These are phyloP conservation scores for Debaryomyces udenii DNA, from an alignment of 1,139 yeast genomes.

Conservation along the genomic window DNA sequence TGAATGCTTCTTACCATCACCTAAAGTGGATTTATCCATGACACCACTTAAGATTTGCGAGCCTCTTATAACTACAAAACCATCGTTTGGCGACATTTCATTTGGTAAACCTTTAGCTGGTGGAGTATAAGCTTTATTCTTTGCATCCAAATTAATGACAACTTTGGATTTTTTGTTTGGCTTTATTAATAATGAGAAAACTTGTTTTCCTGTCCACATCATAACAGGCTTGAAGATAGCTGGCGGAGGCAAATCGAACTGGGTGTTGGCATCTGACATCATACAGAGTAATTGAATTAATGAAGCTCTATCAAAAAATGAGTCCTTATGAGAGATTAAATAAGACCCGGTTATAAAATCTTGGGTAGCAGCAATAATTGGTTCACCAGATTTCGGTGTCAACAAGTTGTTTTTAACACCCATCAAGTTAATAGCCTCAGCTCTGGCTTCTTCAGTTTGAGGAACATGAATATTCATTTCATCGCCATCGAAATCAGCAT, in stretches of 20 bases:
- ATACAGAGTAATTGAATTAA: conserved; percentile 82
- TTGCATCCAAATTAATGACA: conserved; percentile 88
- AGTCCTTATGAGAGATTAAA: conserved; percentile 88
- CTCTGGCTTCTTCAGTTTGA: conserved; percentile 98
- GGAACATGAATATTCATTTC: conserved; percentile 99
- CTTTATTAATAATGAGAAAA: conserved; percentile 81
- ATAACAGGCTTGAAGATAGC: conserved; percentile 85
- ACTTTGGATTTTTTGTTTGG: conserved; percentile 81
- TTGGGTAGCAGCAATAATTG: conserved; percentile 98
- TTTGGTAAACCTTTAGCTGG: conserved; percentile 65
- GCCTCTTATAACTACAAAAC: conserved; percentile 87
- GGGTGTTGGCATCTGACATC: conserved; percentile 93
- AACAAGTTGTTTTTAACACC: conserved; percentile 94
- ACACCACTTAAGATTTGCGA: conserved; percentile 89
- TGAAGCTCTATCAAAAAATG: conserved; percentile 86
- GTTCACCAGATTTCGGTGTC: conserved; percentile 98
- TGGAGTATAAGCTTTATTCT: conserved; percentile 86
- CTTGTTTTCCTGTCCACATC: conserved; percentile 97
- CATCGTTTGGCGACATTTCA: conserved; percentile 98
- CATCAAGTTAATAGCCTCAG: conserved; percentile 97
- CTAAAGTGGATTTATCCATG: conserved; percentile 95
- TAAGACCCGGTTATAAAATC: conserved; percentile 98
- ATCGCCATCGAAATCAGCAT: conserved; percentile 99
- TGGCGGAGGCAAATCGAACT: conserved; percentile 95
- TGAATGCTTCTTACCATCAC: conserved; percentile 98